Base-by-base conservation (phyloP, 1,284 basidiomycete species). In the Erythrobasidium hasegawianum region DNA sequence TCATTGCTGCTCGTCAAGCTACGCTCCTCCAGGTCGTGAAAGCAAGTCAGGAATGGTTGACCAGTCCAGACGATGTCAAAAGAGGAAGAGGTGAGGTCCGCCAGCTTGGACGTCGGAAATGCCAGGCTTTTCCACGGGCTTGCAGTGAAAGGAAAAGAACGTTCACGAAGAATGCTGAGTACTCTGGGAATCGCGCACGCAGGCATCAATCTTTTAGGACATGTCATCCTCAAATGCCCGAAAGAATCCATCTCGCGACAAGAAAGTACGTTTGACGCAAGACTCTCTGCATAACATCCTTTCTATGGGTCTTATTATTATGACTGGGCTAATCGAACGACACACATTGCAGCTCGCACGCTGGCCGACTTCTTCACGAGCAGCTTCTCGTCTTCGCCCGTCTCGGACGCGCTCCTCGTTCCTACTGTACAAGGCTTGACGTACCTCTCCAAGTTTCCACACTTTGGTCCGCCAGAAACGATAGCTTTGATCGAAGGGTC, bases 21-120 rank as follows among this genome's bases (percentile, higher is more conserved):
- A 18, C 43, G 14, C 80, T 97, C 5, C 80, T 96, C 1, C 82
- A 86, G 65, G 79, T 97, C n/a, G 90, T 97, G 14, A 90, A 89
- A 73, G 85, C 86, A 20, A 82, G 96, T 0, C 90, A 90, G 38
- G 87, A 89, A 71, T 91, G 88, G 73, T 81, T 98, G 27, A 94
- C 89, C 0, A 86, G 88, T 1, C 89, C 93, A 71, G 88, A 94
- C 60, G 89, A 88, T 71, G 81, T 82, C 1, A 77, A 87, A 14
- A 83, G 94, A 43, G 83, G 85, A 4, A 90, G 91, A 80, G 95
- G 94, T 86, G 45, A 68, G 78, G 57, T 69, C n/a, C n/a, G n/a
- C n/a, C n/a, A n/a, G n/a, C 69, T 39, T 70, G 47, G 43, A 40
- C 56, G 20, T 59, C 38, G 45, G 26, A 26, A n/a, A 13, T 22